Evolutionary conservation across 1,139 yeast genomes (phyloP).

Genomic region (Trichomonascaceae sp.): DNA sequence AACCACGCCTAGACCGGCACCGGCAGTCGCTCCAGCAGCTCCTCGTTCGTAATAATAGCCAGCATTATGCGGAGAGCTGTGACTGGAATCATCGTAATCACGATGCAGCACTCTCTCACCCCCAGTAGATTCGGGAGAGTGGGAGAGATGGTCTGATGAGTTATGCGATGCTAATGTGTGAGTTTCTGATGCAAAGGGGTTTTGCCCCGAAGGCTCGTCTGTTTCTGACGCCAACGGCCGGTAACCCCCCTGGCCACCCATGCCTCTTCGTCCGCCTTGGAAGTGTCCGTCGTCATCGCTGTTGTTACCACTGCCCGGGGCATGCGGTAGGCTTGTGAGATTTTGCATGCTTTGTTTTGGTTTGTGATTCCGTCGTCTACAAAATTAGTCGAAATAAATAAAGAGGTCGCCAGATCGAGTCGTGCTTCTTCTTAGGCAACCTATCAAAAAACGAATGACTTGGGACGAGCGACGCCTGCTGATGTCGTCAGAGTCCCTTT

Average conservation of each 20-base stretch:
- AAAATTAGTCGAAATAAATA: too few relatives aligned
- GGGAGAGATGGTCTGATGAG: not conserved
- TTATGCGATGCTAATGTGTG: conserved; percentile 10
- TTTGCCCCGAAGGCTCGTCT: conserved; percentile 14
- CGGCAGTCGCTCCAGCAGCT: conserved; percentile 3
- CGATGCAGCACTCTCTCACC: not conserved
- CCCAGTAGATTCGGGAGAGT: not conserved
- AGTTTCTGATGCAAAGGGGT: conserved; percentile 20
- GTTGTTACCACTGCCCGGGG: conserved; percentile 4
- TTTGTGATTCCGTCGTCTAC: too few relatives aligned
- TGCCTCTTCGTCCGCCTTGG: conserved; percentile 1
- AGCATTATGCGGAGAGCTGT: not conserved
- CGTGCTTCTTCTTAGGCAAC: too few relatives aligned
- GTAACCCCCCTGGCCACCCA: conserved; percentile 5
- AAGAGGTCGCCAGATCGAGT: too few relatives aligned
- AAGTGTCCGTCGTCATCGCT: conserved; percentile 9
- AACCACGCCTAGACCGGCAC: conserved; percentile 4
- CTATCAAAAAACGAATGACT: too few relatives aligned
- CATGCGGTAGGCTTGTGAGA: conserved; percentile 15
- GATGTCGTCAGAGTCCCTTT: too few relatives aligned
- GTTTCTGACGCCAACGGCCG: conserved; percentile 13
- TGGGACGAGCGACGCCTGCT: too few relatives aligned
- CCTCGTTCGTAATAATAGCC: not conserved
- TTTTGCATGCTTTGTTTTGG: conserved; percentile 13
- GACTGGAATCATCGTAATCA: not conserved